A percentile compares a stretch with the other conserved stretches of the same genome.
Conservation (phyloP, 1,284 basidiomycete species). For the Malassezia pachydermatis region DNA sequence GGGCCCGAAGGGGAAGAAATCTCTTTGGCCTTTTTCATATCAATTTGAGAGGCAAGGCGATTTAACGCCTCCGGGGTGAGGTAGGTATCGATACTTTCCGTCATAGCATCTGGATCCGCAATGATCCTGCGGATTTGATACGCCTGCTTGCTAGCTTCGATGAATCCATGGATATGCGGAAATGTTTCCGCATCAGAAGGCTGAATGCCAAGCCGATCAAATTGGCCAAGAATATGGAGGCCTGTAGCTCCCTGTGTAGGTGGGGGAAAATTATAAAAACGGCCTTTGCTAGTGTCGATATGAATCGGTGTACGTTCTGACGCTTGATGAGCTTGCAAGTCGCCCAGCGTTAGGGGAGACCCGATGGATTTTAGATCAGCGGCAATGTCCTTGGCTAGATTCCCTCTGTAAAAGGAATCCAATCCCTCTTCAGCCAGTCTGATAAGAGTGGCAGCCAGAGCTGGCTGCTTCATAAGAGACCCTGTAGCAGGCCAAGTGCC, state of each 20-base stretch:
- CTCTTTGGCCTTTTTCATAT: not conserved
- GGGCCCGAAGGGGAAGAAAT: not conserved
- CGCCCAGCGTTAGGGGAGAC: not conserved
- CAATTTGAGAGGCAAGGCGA: not conserved
- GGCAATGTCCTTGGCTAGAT: not conserved
- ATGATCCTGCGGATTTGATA: not conserved
- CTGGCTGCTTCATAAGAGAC: not conserved
- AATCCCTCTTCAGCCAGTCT: not conserved
- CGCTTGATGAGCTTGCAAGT: not conserved
- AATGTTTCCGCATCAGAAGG: not conserved
- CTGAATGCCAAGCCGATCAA: not conserved
- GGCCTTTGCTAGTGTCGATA: not conserved
- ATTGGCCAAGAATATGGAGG: not conserved
- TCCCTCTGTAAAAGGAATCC: not conserved
- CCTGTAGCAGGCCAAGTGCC: not conserved
- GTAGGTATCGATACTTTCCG: not conserved
- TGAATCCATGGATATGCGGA: not conserved
- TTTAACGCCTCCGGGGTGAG: not conserved
- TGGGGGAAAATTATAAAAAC: not conserved
- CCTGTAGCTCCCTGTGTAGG: constrained; percentile 1
- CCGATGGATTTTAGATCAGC: not conserved
- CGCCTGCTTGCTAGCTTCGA: constrained; percentile 1
- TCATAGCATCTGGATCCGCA: not conserved
- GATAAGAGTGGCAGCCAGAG: not conserved
- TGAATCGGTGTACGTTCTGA: not conserved